These are phyloP conservation scores for Leishmania amazonensis DNA, from an alignment of 208 protist genomes.

Conservation along the genomic window DNA sequence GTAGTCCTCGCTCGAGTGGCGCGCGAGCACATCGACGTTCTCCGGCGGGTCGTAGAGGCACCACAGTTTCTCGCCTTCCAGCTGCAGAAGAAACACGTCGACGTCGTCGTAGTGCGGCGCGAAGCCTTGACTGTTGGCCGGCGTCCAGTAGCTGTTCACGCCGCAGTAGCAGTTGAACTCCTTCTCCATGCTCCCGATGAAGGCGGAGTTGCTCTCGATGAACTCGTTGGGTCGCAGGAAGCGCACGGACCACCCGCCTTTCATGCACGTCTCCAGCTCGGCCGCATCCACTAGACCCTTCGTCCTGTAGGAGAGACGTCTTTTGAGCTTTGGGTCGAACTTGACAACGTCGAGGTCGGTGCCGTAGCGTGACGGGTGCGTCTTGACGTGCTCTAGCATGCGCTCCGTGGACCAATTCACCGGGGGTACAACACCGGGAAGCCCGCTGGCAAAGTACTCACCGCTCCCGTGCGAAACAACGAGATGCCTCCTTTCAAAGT, in stretches of 20 bases:
- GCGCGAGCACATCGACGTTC: constrained; percentile 65
- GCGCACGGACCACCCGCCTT: constrained; percentile 80
- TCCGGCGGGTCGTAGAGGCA: constrained; percentile 80
- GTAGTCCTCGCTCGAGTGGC: constrained; percentile 83
- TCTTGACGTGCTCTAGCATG: constrained; percentile 44
- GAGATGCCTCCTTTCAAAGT: constrained; percentile 83
- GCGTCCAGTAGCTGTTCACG: constrained; percentile 95
- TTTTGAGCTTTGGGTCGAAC: constrained; percentile 47
- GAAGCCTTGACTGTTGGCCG: constrained; percentile 87
- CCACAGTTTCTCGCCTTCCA: constrained; percentile 95
- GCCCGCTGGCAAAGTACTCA: constrained; percentile 42
- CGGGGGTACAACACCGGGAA: constrained; percentile 33
- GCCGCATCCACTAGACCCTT: constrained; percentile 24
- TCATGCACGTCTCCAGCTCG: constrained; percentile 59
- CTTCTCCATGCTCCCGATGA: constrained; percentile 81
- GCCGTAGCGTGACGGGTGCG: constrained; percentile 37
- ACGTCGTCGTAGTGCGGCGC: constrained; percentile 97
- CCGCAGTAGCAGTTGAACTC: constrained; percentile 88
- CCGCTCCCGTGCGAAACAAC: constrained; percentile 40
- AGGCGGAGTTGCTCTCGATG: constrained; percentile 52
- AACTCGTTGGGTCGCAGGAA: constrained; percentile 87
- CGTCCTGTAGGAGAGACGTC: constrained; percentile 45
- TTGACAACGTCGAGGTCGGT: constrained; percentile 60
- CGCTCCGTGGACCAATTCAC: constrained; percentile 57
- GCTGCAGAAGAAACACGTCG: constrained; percentile 96